Percentiles rank a stretch among this genome's conserved stretches.
Evolutionary conservation across 129 eudicot species (phyloP).

Genomic region (Ambrosia artemisiifolia): DNA sequence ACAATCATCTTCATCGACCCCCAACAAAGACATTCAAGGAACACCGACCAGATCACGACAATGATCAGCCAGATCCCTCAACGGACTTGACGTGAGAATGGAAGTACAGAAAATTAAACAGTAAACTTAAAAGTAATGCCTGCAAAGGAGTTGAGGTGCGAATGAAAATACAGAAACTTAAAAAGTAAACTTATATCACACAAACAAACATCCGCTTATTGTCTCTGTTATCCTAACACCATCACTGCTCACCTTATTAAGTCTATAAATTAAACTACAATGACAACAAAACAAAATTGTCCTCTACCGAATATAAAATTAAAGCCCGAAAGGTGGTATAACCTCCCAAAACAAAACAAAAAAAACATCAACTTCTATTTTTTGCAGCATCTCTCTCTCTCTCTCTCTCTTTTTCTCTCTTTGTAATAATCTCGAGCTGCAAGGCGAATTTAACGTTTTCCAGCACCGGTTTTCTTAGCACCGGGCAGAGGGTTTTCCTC

Average conservation of each 20-base stretch:
- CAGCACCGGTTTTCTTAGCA: constrained; percentile 73
- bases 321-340: neutral
- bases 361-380: constrained; percentile 29
- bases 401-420: neutral
- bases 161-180: neutral
- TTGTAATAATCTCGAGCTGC: constrained; percentile 16
- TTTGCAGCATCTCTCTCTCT: constrained; percentile 15
- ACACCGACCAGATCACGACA: no score
- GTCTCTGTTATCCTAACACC: constrained; percentile 10
- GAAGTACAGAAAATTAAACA: neutral
- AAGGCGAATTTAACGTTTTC: constrained; percentile 48
- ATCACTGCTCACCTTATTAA: constrained; percentile 43
- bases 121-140: neutral
- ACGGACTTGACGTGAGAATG: neutral
- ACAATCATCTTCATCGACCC: no score
- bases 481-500: constrained; percentile 60
- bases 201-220: constrained; percentile 31
- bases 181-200: constrained; percentile 28
- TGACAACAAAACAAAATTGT: constrained; percentile 34
- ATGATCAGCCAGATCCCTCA: no score
- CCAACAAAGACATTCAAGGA: no score
- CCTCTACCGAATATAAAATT: constrained; percentile 26
- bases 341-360: neutral
- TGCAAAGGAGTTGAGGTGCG: neutral
- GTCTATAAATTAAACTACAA: constrained; percentile 35